Conservation (phyloP, 2,329 filamentous ascomycete species). For the Westerdykella sp. region DNA sequence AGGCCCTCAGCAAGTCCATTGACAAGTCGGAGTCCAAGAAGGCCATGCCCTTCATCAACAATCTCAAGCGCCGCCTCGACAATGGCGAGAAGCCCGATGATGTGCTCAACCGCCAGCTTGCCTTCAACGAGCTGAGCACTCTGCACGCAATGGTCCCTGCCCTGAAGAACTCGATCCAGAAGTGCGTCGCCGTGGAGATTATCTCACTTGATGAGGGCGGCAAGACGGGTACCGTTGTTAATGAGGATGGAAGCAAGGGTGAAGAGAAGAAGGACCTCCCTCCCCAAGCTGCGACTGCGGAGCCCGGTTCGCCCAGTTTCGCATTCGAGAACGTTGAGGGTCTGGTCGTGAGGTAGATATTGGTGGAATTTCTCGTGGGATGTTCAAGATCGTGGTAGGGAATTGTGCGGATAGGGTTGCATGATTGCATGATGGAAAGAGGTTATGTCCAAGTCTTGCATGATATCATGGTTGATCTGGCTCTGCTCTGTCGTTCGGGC, state of each 20-base stretch:
- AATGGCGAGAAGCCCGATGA: slow-evolving; percentile 56
- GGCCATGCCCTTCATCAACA: slow-evolving; percentile 94
- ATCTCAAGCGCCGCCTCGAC: slow-evolving; percentile 74
- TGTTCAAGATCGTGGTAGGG: no score
- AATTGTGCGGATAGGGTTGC: no score
- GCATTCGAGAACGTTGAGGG: slow-evolving; percentile 69
- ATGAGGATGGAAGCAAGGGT: slow-evolving; percentile 48
- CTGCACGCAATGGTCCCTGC: slow-evolving; percentile 72
- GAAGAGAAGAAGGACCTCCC: slow-evolving; percentile 55
- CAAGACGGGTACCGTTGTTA: slow-evolving; percentile 55
- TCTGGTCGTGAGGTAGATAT: slow-evolving; percentile 17
- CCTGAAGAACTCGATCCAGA: slow-evolving; percentile 67
- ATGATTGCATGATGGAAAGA: no score
- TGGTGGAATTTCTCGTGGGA: no score
- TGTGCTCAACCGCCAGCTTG: slow-evolving; percentile 77
- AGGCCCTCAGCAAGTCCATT: slow-evolving; percentile 70
- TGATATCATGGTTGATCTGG: no score
- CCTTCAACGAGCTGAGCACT: slow-evolving; percentile 76
- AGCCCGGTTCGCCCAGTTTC: slow-evolving; percentile 78
- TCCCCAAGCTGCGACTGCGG: slow-evolving; percentile 62
- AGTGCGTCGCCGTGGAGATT: slow-evolving; percentile 64
- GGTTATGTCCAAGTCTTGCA: no score
- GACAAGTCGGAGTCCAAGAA: slow-evolving; percentile 92
- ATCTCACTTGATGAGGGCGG: slow-evolving; percentile 64
- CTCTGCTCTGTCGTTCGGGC: no score